Conservation (phyloP, 768 basidiomycete genomes). For the Nevesoporus exiguus region DNA sequence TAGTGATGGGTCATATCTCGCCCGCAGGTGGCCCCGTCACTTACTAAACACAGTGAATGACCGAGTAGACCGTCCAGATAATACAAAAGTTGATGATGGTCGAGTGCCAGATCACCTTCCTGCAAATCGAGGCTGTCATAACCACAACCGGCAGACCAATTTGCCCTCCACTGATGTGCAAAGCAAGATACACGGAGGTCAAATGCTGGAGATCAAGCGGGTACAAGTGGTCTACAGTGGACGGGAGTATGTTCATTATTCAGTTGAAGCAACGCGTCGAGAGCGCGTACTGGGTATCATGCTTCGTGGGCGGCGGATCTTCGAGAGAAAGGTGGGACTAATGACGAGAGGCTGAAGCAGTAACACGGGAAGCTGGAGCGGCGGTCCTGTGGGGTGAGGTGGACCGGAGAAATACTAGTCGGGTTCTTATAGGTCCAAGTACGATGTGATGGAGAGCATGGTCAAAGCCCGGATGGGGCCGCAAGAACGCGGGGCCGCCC, state of each 20-base stretch:
- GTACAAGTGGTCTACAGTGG: conserved; percentile 2
- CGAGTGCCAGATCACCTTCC: conserved; percentile 44
- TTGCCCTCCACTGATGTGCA: conserved; percentile 53
- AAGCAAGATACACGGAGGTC: conserved; percentile 39
- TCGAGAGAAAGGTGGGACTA: neutral
- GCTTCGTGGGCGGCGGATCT: neutral
- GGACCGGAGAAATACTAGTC: neutral
- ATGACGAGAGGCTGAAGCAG: neutral
- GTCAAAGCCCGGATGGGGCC: conserved; percentile 3
- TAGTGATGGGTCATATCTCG: conserved; percentile 8
- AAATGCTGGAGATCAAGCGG: conserved; percentile 30
- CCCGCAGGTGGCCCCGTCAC: conserved; percentile 19
- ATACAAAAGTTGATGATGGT: conserved; percentile 56
- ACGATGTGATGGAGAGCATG: conserved; percentile 9
- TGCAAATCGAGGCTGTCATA: conserved; percentile 42
- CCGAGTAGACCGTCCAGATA: conserved; percentile 54
- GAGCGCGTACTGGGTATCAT: conserved; percentile 18
- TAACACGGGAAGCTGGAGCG: neutral
- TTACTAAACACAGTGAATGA: conserved; percentile 50
- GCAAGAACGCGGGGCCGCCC: conserved; percentile 4
- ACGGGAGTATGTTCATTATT: neutral
- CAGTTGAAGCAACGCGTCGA: neutral
- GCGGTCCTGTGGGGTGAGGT: neutral
- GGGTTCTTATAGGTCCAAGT: conserved; percentile 5
- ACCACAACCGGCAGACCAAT: conserved; percentile 49